A percentile compares a stretch with the other conserved stretches of the same genome.
Conservation (phyloP, 805 yeast species). For the Clavispora phyllophila region DNA sequence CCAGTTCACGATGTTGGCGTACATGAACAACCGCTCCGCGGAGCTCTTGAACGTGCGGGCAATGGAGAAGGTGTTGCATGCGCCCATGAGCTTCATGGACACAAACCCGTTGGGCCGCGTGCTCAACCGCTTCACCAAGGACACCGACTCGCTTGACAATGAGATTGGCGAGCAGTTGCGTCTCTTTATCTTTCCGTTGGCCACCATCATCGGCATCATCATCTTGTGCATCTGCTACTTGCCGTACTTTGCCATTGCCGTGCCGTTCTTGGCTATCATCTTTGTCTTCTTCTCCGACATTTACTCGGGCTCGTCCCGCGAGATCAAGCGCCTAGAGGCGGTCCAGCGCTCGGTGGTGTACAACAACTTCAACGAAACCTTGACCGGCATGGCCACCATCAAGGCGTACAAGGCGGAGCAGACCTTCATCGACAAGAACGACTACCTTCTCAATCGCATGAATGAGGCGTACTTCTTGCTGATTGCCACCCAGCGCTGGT, state of each 20-base stretch:
- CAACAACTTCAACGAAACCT: constrained; percentile 45
- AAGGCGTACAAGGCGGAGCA: constrained; percentile 35
- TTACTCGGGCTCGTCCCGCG: constrained; percentile 45
- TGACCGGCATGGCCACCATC: constrained; percentile 45
- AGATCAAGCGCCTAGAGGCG: constrained; percentile 46
- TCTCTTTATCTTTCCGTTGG: constrained; percentile 36
- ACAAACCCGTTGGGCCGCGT: constrained; percentile 41
- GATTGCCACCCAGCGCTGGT: constrained; percentile 60
- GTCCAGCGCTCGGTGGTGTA: constrained; percentile 44
- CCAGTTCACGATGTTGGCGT: constrained; percentile 38
- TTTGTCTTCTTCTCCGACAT: constrained; percentile 37
- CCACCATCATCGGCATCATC: constrained; percentile 28
- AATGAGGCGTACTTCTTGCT: constrained; percentile 49
- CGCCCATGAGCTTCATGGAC: constrained; percentile 41
- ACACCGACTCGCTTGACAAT: constrained; percentile 42
- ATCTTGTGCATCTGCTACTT: constrained; percentile 45
- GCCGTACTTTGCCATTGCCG: constrained; percentile 52
- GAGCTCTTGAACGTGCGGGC: constrained; percentile 33
- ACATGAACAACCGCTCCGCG: constrained; percentile 37
- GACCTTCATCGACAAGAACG: constrained; percentile 38
- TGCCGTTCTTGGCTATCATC: constrained; percentile 44
- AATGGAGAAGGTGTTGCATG: constrained; percentile 33
- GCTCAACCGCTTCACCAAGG: constrained; percentile 41
- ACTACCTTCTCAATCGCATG: constrained; percentile 39
- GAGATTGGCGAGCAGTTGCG: constrained; percentile 41